Evolutionary conservation across 129 eudicot genomes (phyloP).

Genomic region (Pulicaria dysenterica): DNA sequence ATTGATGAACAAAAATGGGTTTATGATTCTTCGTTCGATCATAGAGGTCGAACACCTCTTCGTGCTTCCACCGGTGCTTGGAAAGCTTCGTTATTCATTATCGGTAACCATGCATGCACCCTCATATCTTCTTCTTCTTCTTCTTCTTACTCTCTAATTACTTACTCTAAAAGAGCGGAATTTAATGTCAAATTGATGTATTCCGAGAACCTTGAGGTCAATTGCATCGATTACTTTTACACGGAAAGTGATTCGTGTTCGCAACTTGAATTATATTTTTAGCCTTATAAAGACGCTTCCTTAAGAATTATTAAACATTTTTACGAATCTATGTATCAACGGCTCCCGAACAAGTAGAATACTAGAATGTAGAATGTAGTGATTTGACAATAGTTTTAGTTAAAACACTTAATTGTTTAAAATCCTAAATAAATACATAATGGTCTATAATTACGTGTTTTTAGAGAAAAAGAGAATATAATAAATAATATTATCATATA

Average conservation of each 20-base stretch:
- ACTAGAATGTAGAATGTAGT: too few species aligned
- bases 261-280: background rate
- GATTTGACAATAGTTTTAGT: too few species aligned
- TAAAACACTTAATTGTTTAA: too few species aligned
- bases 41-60: slow-evolving; percentile 66
- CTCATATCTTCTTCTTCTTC: background rate
- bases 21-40: slow-evolving; percentile 74
- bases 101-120: slow-evolving; percentile 36
- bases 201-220: background rate
- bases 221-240: background rate
- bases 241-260: background rate
- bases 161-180: background rate
- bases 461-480: background rate
- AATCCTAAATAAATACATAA: too few species aligned
- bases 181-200: background rate
- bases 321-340: too few species aligned
- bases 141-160: background rate
- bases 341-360: too few species aligned
- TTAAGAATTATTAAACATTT: too few species aligned
- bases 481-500: background rate
- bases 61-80: slow-evolving; percentile 82
- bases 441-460: background rate
- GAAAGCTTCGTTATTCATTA: slow-evolving; percentile 79
- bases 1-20: slow-evolving; percentile 67
- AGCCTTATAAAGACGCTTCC: too few species aligned